Base-by-base conservation (phyloP, 148 eudicot genomes). In the Arctostaphylos glauca region DNA sequence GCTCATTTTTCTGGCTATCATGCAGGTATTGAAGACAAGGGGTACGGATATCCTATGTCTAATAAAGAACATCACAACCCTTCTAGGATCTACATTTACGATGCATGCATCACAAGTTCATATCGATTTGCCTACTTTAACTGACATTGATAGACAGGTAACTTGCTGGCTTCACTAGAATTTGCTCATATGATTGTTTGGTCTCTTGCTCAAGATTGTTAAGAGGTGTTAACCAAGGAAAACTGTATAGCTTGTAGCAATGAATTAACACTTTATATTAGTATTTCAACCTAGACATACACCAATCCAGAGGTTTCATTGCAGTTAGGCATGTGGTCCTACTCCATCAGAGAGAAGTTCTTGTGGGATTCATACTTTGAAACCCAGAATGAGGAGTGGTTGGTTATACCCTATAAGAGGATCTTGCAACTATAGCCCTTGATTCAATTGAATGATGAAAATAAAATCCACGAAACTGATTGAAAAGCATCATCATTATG, bases 81-180 rank as follows among this genome's bases (percentile, higher is more conserved):
- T 91, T 78, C 76, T 86, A 23, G 94, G 94, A 38, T 80, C 76
- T 52, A 79, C 86, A 79, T 84, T 88, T 68, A 91, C 86, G 79
- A 78, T 91, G 85, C 94, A 91, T 83, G 83, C 86, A 75, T 90
- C 94, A 16, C 90, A 89, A 88, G 91, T 87, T 64, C 91, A 84
- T 43, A 84, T 89, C 73, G 79, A 91, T 82, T n/a, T n/a, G n/a
- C n/a, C n/a, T n/a, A n/a, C n/a, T n/a, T n/a, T n/a, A n/a, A n/a
- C n/a, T n/a, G n/a, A 90, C 48, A 12, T 64, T 15, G 94, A 91
- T 67, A 90, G 84, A 84, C 74, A 91, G 92, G 92, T 91, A 88
- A 78, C 4, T 0, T 4, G 18, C 46, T 85, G 6, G 58, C 2
- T 77, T 70, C 6, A 3, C 49, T 54, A 21, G 16, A 52, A 54